Evolutionary conservation across 2,329 filamentous ascomycete species (phyloP), one percentile per base, ranked within the genome.

Genomic region (Aschersonia sp.): DNA sequence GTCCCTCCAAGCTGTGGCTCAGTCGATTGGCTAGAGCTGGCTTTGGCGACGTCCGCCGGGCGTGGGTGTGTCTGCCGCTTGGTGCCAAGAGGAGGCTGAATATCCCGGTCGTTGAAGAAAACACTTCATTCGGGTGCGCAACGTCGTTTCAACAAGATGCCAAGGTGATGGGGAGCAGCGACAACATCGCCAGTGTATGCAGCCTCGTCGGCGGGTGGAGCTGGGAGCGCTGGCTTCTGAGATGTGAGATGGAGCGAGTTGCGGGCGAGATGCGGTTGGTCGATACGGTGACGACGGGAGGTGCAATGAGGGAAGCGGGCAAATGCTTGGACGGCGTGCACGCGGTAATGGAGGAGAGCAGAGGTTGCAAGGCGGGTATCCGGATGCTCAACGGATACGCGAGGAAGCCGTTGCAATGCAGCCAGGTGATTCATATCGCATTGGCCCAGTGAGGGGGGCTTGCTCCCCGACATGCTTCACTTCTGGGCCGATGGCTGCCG

Each of bases 161-260:
- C 14, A 73, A 78, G 60, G 70, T 79, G 0, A 67, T 63, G 54
- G 85, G 85, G 6, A 84, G 76, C 56, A 87, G 84, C 0, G 77
- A 81, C 45, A 78, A 81, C 59, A 78, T 82, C 11, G 85, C 86
- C 2, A 80, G 77, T 56, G 71, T 95, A 54, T 84, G 85, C 10
- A 89, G 89, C 22, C 68, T 97, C 41, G 79, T 90, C 1, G 92
- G 87, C 5, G 82, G 84, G 30, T 92, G 88, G 81, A 81, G 82
- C 62, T 98, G 89, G 90, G 92, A 98, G 74, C 85, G 87, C 62
- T 98, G 92, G 92, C 76, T 97, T 63, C 68, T 96, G 55, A 86
- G 87, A 59, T 76, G 90, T 57, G 85, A 92, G 68, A 77, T 83
- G 67, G 89, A 96, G 70, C 92, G 76, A 63, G 71, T 72, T 5